Conservation (phyloP, 495 filamentous ascomycete genomes). For the Xanthoparmelia taractica region DNA sequence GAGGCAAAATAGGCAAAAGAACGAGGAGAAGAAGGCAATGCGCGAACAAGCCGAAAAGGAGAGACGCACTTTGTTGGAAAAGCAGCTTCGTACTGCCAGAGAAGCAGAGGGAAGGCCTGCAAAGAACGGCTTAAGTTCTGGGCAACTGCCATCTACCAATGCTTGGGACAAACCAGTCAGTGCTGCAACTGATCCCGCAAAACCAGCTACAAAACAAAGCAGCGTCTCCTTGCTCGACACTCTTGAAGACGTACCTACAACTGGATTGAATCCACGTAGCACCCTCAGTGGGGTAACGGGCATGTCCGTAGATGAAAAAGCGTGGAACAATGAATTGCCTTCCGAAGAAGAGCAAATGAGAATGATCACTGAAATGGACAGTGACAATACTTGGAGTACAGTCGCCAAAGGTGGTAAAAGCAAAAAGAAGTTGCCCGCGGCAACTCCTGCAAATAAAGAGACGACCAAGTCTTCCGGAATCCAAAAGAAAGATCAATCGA, state of each 20-base stretch:
- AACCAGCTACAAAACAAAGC: constrained; percentile 25
- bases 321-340: constrained; percentile 53
- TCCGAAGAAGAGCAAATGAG: constrained; percentile 84
- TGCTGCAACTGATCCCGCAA: constrained; percentile 31
- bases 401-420: constrained; percentile 57
- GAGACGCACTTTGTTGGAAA: constrained; percentile 62
- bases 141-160: constrained; percentile 49
- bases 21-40: constrained; percentile 60
- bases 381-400: constrained; percentile 64
- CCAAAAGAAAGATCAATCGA: constrained; percentile 31
- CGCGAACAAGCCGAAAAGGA: constrained; percentile 69
- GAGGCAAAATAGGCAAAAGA: constrained; percentile 76
- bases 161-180: constrained; percentile 50
- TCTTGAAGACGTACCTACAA: constrained; percentile 43
- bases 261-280: constrained; percentile 25
- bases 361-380: constrained; percentile 50
- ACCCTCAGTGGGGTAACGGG: constrained; percentile 3
- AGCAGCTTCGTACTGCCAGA: constrained; percentile 71
- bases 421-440: constrained; percentile 44
- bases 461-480: constrained; percentile 34
- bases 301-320: constrained; percentile 17
- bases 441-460: constrained; percentile 1
- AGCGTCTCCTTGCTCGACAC: constrained; percentile 64
- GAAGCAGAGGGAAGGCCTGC: constrained; percentile 68
- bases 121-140: constrained; percentile 59